Evolutionary conservation across 2,329 filamentous ascomycete genomes (phyloP), one percentile per base, ranked within the genome.

Genomic region (Amauroascus niger): DNA sequence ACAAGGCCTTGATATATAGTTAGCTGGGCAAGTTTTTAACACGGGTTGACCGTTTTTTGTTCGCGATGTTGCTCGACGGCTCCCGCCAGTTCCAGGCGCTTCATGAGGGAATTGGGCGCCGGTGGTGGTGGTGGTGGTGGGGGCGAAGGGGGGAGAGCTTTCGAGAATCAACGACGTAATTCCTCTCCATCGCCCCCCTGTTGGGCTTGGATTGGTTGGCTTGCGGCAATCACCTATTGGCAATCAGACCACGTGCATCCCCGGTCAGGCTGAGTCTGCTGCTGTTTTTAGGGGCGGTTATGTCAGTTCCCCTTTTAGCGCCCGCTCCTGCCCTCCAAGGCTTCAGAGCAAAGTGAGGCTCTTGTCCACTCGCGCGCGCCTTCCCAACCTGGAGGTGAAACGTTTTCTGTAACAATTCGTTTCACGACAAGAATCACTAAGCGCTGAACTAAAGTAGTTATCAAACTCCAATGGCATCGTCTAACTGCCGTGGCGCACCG

Each of bases 141-240:
- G n/a, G n/a, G n/a, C n/a, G n/a, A n/a, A n/a, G n/a, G n/a, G n/a
- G 45, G 22, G 45, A 18, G 46, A 30, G 33, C 6, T 14, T 43
- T 43, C 51, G 22, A 43, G 52, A 49, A 44, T 44, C 20, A 39
- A 37, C 51, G 33, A 54, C 40, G 32, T 54, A 47, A 54, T 54
- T 18, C 18, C 52, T 45, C 37, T 40, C 50, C 46, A 54, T 14
- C 8, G 16, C 14, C n/a, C 18, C 3, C 7, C n/a, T n/a, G n/a
- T n/a, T n/a, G n/a, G n/a, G n/a, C n/a, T n/a, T n/a, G n/a, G n/a
- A n/a, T n/a, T n/a, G n/a, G n/a, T n/a, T n/a, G n/a, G n/a, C n/a
- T n/a, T n/a, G n/a, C n/a, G n/a, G n/a, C n/a, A n/a, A n/a, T n/a
- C n/a, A n/a, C n/a, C n/a, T n/a, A n/a, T n/a, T n/a, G n/a, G n/a